Base-by-base conservation (phyloP, 495 filamentous ascomycete genomes). In the Lepraria neglecta region DNA sequence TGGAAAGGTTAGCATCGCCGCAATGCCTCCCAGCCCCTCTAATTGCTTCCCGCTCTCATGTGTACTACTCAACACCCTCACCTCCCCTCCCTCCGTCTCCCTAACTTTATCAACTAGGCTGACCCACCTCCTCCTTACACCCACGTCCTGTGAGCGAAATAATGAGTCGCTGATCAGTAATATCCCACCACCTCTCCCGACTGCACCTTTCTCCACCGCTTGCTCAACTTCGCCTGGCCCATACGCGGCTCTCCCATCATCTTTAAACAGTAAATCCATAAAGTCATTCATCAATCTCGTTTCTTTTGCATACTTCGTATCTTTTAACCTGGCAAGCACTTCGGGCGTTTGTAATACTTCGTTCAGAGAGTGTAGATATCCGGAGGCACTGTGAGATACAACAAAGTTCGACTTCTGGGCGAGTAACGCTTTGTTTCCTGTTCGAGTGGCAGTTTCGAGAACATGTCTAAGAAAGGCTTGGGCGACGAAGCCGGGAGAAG, bases 21-120 rank as follows among this genome's bases (percentile, higher is more conserved):
- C 95, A 62, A 98, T 86, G 6, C 90, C 88, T 1, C 94, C 92
- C 61, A 98, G 68, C 3, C 82, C 84, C 60, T 96, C 92, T 47
- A 98, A 74, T 59, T 91, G 75, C 73, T 87, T 86, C 19, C 94
- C 94, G 75, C 94, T 97, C 76, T 96, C 94, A 72, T 97, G 92
- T 67, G 94, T 86, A 63, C 87, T 91, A 67, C 95, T 97, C 48
- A 97, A 73, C 30, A 97, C 78, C 55, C 91, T 83, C 1, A 89
- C 87, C 67, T 97, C 91, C 0, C 94, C 94, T 40, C 95, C 95
- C 55, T 88, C 84, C 4, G 78, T 72, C 53, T 87, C 87, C 66
- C 87, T 87, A n/a, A 97, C 94, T 50, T 85, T 87, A 71, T 98
- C 94, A 45, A 97, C 92, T 65, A 97, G 78, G 27, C 75, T 73